These are phyloP conservation scores for Linum lewisii DNA, from an alignment of 345 rosid species.

Conservation along the genomic window DNA sequence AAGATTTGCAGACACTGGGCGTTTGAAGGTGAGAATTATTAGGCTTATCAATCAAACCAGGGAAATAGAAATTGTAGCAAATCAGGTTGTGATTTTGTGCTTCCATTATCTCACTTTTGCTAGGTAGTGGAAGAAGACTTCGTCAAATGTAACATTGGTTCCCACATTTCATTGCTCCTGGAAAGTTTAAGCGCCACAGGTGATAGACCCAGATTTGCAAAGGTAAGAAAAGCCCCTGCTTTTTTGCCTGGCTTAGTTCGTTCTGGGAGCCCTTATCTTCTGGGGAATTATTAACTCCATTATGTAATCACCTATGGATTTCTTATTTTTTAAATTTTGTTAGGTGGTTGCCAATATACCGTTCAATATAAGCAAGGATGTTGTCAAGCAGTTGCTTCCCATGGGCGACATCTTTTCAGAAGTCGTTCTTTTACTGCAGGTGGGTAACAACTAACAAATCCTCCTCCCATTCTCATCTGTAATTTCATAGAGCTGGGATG, in stretches of 20 bases:
- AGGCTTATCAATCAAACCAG: too few relatives aligned
- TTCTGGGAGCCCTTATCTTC: background rate
- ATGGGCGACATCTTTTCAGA: slow-evolving; percentile 88
- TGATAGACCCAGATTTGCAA: slow-evolving; percentile 34
- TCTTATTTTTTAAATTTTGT: slow-evolving; percentile 1
- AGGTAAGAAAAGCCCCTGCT: slow-evolving; percentile 35
- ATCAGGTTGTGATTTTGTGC: background rate
- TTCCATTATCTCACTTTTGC: background rate
- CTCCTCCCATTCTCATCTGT: background rate
- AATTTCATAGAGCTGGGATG: background rate
- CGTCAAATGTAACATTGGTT: slow-evolving; percentile 58
- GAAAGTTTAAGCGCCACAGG: slow-evolving; percentile 21
- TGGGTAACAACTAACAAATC: slow-evolving; percentile 13
- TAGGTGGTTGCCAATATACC: slow-evolving; percentile 87
- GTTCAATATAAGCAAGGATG: slow-evolving; percentile 80
- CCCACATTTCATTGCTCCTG: slow-evolving; percentile 47
- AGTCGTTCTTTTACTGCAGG: slow-evolving; percentile 89
- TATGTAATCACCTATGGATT: background rate
- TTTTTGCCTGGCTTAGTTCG: background rate
- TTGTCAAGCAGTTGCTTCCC: slow-evolving; percentile 75
- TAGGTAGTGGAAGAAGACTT: slow-evolving; percentile 87
- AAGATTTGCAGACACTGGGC: slow-evolving; percentile 44
- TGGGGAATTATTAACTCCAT: background rate
- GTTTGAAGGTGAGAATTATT: slow-evolving; percentile 43
- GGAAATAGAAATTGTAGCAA: background rate